Percentiles rank a stretch among this genome's conserved stretches.
These are phyloP conservation scores for Sordariomycetes sp. DNA, from an alignment of 2,329 filamentous ascomycete species.

Conservation along the genomic window DNA sequence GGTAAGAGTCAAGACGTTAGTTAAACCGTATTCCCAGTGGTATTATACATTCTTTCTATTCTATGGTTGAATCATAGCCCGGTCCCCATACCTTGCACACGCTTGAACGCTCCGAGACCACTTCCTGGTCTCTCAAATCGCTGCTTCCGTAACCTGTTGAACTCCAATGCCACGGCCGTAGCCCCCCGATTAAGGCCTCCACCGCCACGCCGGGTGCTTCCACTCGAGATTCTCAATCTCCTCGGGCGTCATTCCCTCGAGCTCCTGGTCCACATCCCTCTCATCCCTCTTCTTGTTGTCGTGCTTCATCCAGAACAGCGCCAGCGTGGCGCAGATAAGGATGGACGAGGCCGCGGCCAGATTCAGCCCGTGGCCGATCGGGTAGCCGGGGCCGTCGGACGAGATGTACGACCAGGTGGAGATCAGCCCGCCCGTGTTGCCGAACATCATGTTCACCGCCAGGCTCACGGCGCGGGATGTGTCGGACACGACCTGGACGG, in stretches of 20 bases:
- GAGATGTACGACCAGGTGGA: slow-evolving; percentile 56
- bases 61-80: too few species aligned
- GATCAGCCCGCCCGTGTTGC: slow-evolving; percentile 60
- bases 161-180: not conserved
- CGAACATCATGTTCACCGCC: slow-evolving; percentile 53
- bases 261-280: slow-evolving; percentile 25
- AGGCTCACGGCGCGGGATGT: slow-evolving; percentile 49
- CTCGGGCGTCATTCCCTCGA: slow-evolving; percentile 39
- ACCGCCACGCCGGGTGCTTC: slow-evolving; percentile 55
- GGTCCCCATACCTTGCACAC: too few species aligned
- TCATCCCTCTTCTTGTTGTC: slow-evolving; percentile 37
- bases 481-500: slow-evolving; percentile 59
- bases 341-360: slow-evolving; percentile 44
- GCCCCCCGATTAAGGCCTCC: slow-evolving; percentile 23
- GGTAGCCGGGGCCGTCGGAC: slow-evolving; percentile 54
- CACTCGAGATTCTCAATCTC: slow-evolving; percentile 53
- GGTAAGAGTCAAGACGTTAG: too few species aligned
- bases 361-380: slow-evolving; percentile 62
- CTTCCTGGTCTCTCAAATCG: too few species aligned
- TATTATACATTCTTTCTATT: too few species aligned
- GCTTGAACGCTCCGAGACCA: too few species aligned
- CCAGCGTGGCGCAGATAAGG: slow-evolving; percentile 32
- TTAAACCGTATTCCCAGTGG: too few species aligned
- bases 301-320: slow-evolving; percentile 47
- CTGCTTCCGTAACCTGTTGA: not conserved